phyloP scores from a whole-genome alignment of 108 stramenopile genomes.

The Chaetoceros muelleri region DNA sequence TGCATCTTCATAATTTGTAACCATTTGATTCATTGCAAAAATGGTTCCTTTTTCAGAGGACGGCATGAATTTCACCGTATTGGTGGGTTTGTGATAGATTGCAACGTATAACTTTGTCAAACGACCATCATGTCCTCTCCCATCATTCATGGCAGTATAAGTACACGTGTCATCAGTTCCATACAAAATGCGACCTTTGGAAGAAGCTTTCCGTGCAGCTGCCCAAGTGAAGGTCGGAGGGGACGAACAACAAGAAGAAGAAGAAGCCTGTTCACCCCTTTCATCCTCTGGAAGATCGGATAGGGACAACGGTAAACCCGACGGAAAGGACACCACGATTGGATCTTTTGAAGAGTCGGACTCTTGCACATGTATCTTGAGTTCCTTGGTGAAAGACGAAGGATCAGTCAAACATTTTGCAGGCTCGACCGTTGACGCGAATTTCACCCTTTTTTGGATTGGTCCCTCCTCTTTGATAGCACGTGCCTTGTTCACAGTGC shows the following conservation, averaged over 20 bases:
- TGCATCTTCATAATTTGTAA: conserved; percentile 40
- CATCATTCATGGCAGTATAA: conserved; percentile 24
- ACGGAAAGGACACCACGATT: conserved; percentile 66
- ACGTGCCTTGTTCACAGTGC: neutral
- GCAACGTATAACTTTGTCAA: conserved; percentile 57
- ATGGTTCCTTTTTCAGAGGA: conserved; percentile 53
- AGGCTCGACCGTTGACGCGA: neutral
- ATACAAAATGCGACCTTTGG: conserved; percentile 16
- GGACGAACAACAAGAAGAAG: too few species aligned
- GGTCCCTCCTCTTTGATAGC: neutral
- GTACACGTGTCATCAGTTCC: conserved; percentile 34
- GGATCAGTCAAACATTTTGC: neutral
- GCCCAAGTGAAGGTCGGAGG: conserved; percentile 23
- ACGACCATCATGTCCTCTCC: conserved; percentile 49
- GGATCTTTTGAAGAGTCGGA: conserved; percentile 34
- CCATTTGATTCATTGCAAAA: conserved; percentile 54
- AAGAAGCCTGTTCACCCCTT: conserved; percentile 1
- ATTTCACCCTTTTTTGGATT: neutral
- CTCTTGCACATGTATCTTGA: conserved; percentile 14
- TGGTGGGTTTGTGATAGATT: conserved; percentile 41
- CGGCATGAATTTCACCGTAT: conserved; percentile 33
- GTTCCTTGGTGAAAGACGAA: neutral
- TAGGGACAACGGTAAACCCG: conserved; percentile 69
- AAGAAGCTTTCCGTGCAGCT: conserved; percentile 17
- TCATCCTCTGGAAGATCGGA: conserved; percentile 12